Evolutionary conservation across 257 asterid species (phyloP), one percentile per base, ranked within the genome.

Genomic region (Plantago major): DNA sequence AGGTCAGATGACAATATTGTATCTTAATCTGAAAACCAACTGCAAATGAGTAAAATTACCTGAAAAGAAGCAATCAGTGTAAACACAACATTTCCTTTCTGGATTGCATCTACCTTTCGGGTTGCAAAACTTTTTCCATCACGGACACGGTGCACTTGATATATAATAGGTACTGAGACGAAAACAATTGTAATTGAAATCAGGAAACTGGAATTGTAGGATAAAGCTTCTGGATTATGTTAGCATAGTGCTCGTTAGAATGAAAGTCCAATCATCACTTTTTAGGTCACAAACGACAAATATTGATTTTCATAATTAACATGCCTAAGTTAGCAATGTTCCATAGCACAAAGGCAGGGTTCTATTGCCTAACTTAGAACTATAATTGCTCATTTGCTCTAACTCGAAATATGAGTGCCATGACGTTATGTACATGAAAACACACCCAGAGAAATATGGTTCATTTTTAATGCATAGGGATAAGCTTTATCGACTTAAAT

Each of bases 111-210:
- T 69, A 93, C 97, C 73, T 83, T 87, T 70, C 99, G 82, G 64
- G 97, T 89, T 62, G 99, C 97, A 73, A 93, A 93, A 79, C 95
- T 93, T 71, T 79, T 86, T n/a, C 99, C 99, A 71, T 89, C 97
- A 72, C 96, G 97, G 26, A 86, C 87, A 56, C 96, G 95, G 62
- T 85, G 81, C 64, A 87, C 97, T 70, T 93, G 87, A 76, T 93
- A 93, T 63, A 87, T 85, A 60, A 89, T 93, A 63, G 99, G 97
- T 62, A 84, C 99, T 93, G 84, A 70, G 74, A 73, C 57, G 69
- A 76, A 58, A 18, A 43, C 9, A 54, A 60, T 46, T 56, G 28
- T 47, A 18, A 42, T 49, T 43, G 40, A 42, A 54, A 52, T 58
- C 11, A 37, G 52, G 46, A 65, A 10, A 40, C 38, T 22, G 30